Conservation (phyloP, 139 green algal species). For the Volvox africanus region DNA sequence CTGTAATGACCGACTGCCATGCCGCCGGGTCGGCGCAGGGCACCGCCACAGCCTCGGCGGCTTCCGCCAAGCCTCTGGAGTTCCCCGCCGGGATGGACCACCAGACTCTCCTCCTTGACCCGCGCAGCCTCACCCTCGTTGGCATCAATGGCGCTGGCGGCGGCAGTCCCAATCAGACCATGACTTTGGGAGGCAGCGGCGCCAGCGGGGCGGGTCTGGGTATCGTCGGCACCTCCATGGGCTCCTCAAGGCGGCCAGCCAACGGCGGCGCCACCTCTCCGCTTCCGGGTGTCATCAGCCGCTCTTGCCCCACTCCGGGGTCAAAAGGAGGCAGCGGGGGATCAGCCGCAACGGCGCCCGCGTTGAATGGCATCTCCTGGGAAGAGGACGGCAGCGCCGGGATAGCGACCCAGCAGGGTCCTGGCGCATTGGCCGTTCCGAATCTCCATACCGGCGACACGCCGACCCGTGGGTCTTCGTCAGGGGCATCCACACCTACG, state of each 20-base stretch:
- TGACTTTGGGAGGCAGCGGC: not conserved
- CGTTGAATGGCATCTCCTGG: not conserved
- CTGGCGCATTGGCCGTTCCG: not conserved
- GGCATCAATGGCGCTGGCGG: not conserved
- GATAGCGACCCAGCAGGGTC: not conserved
- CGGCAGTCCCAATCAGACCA: not conserved
- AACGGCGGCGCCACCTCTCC: not conserved
- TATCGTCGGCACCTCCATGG: constrained; percentile 13
- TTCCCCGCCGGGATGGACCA: constrained; percentile 43
- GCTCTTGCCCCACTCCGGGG: not conserved
- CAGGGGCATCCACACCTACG: constrained; percentile 19
- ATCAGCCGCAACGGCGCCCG: not conserved
- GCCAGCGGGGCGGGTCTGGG: not conserved
- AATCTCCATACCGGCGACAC: not conserved
- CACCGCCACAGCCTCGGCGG: not conserved
- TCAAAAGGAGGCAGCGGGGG: not conserved
- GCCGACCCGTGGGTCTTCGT: not conserved
- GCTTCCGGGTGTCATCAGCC: not conserved
- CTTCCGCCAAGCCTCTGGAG: constrained; percentile 40
- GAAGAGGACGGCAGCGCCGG: not conserved
- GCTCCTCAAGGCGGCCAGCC: not conserved
- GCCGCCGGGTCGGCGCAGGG: not conserved
- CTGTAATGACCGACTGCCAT: no score
- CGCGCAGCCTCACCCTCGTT: constrained; percentile 13
- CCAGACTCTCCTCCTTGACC: constrained; percentile 42